Base-by-base conservation (phyloP, 139 green algal genomes). In the Yamagishiella unicocca region DNA sequence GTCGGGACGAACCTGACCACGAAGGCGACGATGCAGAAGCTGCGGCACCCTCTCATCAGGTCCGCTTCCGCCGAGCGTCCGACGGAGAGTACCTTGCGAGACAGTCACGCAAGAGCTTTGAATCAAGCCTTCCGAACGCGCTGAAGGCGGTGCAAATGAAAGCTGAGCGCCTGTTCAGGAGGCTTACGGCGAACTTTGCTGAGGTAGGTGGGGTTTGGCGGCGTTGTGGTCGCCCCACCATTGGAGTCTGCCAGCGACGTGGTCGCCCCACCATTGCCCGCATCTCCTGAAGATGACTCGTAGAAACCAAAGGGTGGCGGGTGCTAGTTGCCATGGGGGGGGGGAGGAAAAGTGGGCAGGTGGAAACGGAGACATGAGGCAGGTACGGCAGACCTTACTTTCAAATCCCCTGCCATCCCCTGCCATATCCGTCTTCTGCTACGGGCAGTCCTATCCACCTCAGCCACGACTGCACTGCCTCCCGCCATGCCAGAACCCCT, bases 11-110 rank as follows among this genome's bases (percentile, higher is more conserved):
- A 19, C 37, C 58, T 31, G 24, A 78, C 3, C 38, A 53, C 4
- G 19, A 53, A 4, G 27, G 33, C 35, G 9, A 35, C 17, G 38
- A 78, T 9, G 40, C 12, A 19, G 35, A 46, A 22, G 70, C 22
- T 33, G 17, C 24, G 22, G 37, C 19, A 53, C 25, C 31, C 3
- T 8, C 25, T 9, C 25, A 55, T 31, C 75, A 68, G 21, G 37
- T 83, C 21, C 76, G 54, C 21, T 54, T 83, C 35, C 54, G 76
- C 9, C 76, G 76, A 9, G 76, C 76, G 9, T 83, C 76, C 5
- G 76, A 83, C 38, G 76, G 76, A 6, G 76, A 83, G 35, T 71
- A 55, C 50, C 38, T 83, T 5, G 55, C 14, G 12, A 31, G 64
- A 24, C 1, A 9, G 6, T 53, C 21, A 2, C 10, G 37, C 43